phyloP scores from a whole-genome alignment of 495 filamentous ascomycete species.

The Jackrogersella multiformis region DNA sequence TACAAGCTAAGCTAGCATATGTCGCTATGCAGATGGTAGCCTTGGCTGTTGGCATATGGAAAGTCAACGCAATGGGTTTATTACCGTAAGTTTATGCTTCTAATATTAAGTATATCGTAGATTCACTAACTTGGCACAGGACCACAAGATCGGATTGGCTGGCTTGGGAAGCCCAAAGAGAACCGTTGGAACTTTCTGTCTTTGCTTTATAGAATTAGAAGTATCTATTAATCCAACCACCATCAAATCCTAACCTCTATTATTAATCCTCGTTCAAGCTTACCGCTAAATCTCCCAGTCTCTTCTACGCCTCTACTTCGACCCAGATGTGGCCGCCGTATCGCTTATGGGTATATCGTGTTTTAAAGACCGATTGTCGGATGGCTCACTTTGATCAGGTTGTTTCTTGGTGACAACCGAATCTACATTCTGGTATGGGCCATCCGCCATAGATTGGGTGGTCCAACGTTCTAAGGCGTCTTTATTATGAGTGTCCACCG shows the following conservation, averaged over 20 bases:
- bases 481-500: neutral
- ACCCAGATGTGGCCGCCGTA: conserved; percentile 29
- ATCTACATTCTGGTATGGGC: conserved; percentile 25
- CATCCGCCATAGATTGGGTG: conserved; percentile 23
- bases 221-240: neutral
- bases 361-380: neutral
- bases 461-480: conserved; percentile 19
- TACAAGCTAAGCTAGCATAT: conserved; percentile 85
- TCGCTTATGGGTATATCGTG: neutral
- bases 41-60: conserved; percentile 90
- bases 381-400: neutral
- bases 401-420: conserved; percentile 10
- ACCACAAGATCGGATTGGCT: conserved; percentile 96
- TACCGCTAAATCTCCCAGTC: neutral
- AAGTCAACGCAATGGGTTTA: conserved; percentile 95
- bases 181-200: conserved; percentile 76
- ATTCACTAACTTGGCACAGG: conserved; percentile 57
- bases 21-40: conserved; percentile 85
- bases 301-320: neutral
- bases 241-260: neutral
- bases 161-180: conserved; percentile 87
- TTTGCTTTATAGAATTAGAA: conserved; percentile 58
- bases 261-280: neutral
- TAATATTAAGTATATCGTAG: neutral
- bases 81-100: conserved; percentile 74